Evolutionary conservation across 2,329 filamentous ascomycete species (phyloP), one percentile per base, ranked within the genome.

Genomic region (Plectosphaerella plurivora): DNA sequence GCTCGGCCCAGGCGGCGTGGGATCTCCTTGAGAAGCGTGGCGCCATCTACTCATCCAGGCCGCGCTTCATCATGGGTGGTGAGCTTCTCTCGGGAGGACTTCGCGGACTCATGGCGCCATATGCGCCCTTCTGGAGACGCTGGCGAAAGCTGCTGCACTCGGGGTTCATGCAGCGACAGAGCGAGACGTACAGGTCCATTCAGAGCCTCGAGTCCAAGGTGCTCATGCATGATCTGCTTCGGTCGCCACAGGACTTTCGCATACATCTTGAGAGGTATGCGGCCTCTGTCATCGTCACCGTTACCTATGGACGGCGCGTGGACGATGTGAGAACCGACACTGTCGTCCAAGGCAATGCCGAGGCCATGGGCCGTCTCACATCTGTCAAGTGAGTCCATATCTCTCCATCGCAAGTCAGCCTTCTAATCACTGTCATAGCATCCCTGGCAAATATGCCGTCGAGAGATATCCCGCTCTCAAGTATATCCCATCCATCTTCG

Each of bases 41-140:
- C 2, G 63, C 70, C 3, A 66, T 71, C 39, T 76, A 72, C 52
- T 75, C 73, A 0, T 76, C 73, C 0, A 65, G 74, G 0, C 73
- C 74, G 1, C 64, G 73, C 3, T 76, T 76, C 55, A 73, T 75
- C 52, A 72, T 75, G 65, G 73, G 73, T 24, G 68, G 69, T 2
- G 72, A 75, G 42, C 60, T 73, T 1, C 60, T 74, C 0, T 74
- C 73, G 0, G 68, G 65, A 0, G 71, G 71, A 0, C 65, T 73
- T 64, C 63, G 72, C 4, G 71, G 72, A 0, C 60, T 76, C 5
- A 74, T 75, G 65, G 68, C 73, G 4, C 71, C 72, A 0, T 74
- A 76, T 55, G 65, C 64, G 0, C 53, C 64, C 0, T 74, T 68
- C 45, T 76, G 73, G 73, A 59, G 72, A 15, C 65, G 72, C 0